Conservation (phyloP, 1,139 yeast genomes). For the Yamadazyma trypodendri region DNA sequence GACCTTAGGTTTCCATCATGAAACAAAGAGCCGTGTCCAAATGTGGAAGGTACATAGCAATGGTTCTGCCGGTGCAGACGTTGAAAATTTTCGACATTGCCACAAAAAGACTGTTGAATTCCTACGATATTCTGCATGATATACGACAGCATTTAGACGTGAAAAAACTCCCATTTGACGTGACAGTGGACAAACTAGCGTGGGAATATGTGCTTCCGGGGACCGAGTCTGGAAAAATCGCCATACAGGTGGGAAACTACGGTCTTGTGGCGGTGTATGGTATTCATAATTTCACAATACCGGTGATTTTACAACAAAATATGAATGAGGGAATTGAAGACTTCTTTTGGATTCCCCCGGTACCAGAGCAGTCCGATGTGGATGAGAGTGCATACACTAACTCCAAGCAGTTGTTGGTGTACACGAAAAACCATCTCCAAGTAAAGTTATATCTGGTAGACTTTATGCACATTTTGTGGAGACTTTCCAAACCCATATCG, state of each 20-base stretch:
- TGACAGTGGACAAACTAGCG: slow-evolving; percentile 14
- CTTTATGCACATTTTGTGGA: slow-evolving; percentile 33
- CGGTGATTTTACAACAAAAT: slow-evolving; percentile 31
- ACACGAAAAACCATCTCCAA: slow-evolving; percentile 26
- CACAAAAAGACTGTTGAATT: slow-evolving; percentile 6
- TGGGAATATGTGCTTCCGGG: slow-evolving; percentile 28
- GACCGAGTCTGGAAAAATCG: slow-evolving; percentile 24
- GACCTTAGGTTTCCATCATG: no score
- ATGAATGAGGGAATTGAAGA: slow-evolving; percentile 29
- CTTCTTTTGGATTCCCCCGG: slow-evolving; percentile 38
- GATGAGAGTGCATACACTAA: slow-evolving; percentile 32
- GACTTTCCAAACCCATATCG: slow-evolving; percentile 25
- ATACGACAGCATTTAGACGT: slow-evolving; percentile 5
- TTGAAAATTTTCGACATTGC: slow-evolving; percentile 10
- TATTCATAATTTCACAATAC: slow-evolving; percentile 21
- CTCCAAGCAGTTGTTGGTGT: slow-evolving; percentile 34
- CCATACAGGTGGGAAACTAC: slow-evolving; percentile 22
- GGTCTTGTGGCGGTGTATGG: slow-evolving; percentile 26
- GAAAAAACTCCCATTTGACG: background rate
- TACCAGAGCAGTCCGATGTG: slow-evolving; percentile 5
- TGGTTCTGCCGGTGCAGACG: slow-evolving; percentile 8
- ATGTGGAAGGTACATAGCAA: slow-evolving; percentile 11
- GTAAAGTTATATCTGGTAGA: slow-evolving; percentile 40
- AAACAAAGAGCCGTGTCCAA: slow-evolving; percentile 5
- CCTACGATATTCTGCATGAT: slow-evolving; percentile 13